phyloP scores from a whole-genome alignment of 371 early-diverging fungal genomes.

The Apophysomyces elegans region DNA sequence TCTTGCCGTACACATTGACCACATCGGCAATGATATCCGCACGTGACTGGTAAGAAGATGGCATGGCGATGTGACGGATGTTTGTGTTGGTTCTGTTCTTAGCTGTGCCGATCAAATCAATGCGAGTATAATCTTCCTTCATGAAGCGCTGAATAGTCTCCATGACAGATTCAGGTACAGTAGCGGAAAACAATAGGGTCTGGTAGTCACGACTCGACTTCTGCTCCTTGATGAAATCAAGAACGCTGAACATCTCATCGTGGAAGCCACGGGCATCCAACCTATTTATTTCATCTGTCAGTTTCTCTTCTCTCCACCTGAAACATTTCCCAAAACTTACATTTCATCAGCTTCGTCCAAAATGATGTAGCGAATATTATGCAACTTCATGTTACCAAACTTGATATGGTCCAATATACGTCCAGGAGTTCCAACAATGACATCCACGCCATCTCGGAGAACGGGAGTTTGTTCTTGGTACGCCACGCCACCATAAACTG shows the following conservation, averaged over 20 bases:
- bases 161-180: conserved; percentile 85
- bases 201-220: conserved; percentile 76
- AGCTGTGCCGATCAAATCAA: conserved; percentile 80
- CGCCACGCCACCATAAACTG: conserved; percentile 87
- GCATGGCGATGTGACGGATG: conserved; percentile 83
- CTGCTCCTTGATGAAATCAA: conserved; percentile 77
- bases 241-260: conserved; percentile 88
- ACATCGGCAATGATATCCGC: conserved; percentile 85
- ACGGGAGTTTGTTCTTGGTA: conserved; percentile 80
- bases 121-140: conserved; percentile 79
- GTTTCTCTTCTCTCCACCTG: conserved; percentile 26
- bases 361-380: conserved; percentile 73
- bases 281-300: conserved; percentile 11
- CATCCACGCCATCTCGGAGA: conserved; percentile 89
- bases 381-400: conserved; percentile 79
- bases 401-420: conserved; percentile 95
- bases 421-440: conserved; percentile 98
- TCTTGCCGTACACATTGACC: conserved; percentile 78
- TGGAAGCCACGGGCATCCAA: conserved; percentile 95
- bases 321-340: conserved; percentile 27
- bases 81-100: conserved; percentile 79
- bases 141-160: conserved; percentile 84
- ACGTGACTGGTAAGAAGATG: conserved; percentile 77
- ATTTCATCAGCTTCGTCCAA: conserved; percentile 98
- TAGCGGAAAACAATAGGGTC: conserved; percentile 88